Base-by-base conservation (phyloP, 768 basidiomycete species). In the Podaxis mareebaensis region DNA sequence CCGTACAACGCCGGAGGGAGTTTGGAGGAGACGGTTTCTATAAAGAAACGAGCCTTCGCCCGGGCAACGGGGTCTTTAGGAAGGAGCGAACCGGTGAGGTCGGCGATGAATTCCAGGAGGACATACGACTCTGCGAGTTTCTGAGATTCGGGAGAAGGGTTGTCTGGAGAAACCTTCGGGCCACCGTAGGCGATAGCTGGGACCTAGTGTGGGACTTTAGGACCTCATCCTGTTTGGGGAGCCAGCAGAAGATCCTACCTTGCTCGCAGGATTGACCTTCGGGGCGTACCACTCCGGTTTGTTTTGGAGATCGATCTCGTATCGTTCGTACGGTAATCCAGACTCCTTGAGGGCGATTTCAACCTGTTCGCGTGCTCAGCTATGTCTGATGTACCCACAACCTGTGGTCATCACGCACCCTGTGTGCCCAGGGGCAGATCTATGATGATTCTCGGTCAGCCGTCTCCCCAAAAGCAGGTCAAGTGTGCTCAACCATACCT, bases 281-380 rank as follows among this genome's bases (percentile, higher is more conserved):
- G 82, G 79, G 0, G 83, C 83, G 69, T 87, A 89, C 88, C 88
- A 89, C 55, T 81, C 84, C 0, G 88, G 88, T 74, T 90, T 91
- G 76, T 87, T 85, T 66, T 62, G 54, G 12, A 91, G 73, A 66
- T 89, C 85, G 53, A 91, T 82, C 65, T 88, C 81, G 64, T 76
- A 87, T 13, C 79, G 71, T 22, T 76, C 83, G 70, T 76, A 85
- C 1, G 78, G 66, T 3, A 82, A 77, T 4, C 80, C 77, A 1
- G 83, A 79, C 66, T 90, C 88, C 12, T 79, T 76, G 24, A 91
- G 79, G 0, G 88, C 86, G n/a, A 90, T 76, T 63, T 88, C 83
- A 17, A 79, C 79, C 84, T 88, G 66, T 38, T 46, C 44, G 44
- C 15, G 46, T 4, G 49, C 48, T 12, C 20, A 46, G 20, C 17